Conservation (phyloP, 495 filamentous ascomycete genomes). For the Aspergillus baeticus region DNA sequence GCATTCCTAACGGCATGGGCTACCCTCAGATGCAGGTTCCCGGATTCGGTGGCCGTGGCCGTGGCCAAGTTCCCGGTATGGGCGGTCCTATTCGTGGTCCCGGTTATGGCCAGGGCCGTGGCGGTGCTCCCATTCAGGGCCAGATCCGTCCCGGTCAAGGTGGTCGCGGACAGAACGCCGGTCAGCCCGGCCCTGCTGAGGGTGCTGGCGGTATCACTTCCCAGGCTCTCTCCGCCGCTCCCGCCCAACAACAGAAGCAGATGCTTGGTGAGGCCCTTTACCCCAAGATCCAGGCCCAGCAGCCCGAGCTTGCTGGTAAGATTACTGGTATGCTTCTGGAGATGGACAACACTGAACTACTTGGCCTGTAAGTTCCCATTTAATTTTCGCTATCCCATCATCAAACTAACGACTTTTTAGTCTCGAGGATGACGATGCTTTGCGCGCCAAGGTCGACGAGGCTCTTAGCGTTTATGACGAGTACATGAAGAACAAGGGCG, state of each 20-base stretch:
- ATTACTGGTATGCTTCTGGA: conserved; percentile 99
- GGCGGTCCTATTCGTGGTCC: conserved; percentile 68
- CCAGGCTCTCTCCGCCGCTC: conserved; percentile 51
- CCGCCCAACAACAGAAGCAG: conserved; percentile 86
- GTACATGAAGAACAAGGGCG: conserved; percentile 80
- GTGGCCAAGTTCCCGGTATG: conserved; percentile 73
- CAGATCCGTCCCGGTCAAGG: conserved; percentile 51
- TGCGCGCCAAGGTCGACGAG: conserved; percentile 94
- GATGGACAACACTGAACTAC: conserved; percentile 94
- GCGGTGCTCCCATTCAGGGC: conserved; percentile 45
- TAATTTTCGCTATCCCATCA: neutral
- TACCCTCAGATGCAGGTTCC: conserved; percentile 62
- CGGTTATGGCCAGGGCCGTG: conserved; percentile 51
- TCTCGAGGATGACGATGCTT: conserved; percentile 83
- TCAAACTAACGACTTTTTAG: conserved; percentile 47
- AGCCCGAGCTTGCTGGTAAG: conserved; percentile 96
- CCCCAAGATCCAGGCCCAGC: conserved; percentile 91
- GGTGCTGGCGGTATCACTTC: conserved; percentile 36
- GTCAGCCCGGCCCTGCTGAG: conserved; percentile 37
- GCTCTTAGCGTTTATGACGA: conserved; percentile 96
- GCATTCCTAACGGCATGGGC: conserved; percentile 53
- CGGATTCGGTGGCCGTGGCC: conserved; percentile 63
- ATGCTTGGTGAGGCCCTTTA: conserved; percentile 95
- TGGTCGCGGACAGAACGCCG: conserved; percentile 34
- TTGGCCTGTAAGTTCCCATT: conserved; percentile 82